Evolutionary conservation across 2,329 filamentous ascomycete genomes (phyloP).

Genomic region (Arachnopeziza araneosa): DNA sequence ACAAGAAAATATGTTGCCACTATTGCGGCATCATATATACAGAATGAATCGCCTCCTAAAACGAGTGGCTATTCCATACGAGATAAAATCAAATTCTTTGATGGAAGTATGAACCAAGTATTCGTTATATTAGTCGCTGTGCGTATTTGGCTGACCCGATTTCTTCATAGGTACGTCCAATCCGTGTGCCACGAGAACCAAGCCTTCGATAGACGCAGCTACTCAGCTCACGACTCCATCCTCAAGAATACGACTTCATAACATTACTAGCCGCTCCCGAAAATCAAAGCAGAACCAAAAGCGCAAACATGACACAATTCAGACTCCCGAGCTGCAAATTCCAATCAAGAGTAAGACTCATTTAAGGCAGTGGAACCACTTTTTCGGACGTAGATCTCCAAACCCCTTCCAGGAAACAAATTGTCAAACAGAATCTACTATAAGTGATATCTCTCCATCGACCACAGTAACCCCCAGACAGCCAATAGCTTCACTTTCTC

Average conservation of each 20-base stretch:
- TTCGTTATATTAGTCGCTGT: neutral
- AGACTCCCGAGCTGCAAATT: neutral
- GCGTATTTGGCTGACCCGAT: neutral
- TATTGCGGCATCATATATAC: constrained; percentile 1
- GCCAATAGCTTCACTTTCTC: neutral
- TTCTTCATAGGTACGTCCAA: neutral
- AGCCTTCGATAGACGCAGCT: neutral
- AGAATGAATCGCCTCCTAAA: constrained; percentile 4
- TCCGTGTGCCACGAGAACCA: neutral
- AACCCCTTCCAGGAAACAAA: neutral
- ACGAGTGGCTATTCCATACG: constrained; percentile 14
- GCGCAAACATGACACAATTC: neutral
- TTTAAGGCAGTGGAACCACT: neutral
- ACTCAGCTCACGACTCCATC: neutral
- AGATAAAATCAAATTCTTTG: constrained; percentile 24
- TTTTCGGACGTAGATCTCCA: neutral
- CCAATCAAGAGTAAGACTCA: neutral
- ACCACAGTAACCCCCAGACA: neutral
- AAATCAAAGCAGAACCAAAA: neutral
- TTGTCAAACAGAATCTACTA: neutral
- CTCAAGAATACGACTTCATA: neutral
- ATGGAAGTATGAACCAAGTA: constrained; percentile 15
- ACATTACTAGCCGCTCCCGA: neutral
- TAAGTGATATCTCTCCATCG: neutral
- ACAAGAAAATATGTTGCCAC: neutral